A percentile compares a stretch with the other conserved stretches of the same genome.
phyloP scores from a whole-genome alignment of 805 yeast genomes.

The Millerago galiae region DNA sequence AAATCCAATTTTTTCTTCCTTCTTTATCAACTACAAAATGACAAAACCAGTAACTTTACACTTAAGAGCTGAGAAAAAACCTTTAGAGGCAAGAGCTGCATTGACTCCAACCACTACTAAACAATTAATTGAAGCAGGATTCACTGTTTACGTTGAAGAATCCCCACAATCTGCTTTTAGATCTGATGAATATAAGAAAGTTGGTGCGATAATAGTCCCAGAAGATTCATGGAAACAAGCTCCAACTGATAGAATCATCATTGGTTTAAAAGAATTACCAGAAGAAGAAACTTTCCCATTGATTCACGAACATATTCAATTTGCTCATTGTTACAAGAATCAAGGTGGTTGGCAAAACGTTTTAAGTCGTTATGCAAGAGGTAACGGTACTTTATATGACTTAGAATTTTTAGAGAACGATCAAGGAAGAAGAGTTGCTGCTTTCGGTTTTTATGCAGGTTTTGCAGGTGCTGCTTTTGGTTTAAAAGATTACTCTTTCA shows the following conservation, averaged over 20 bases:
- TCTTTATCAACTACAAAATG: conserved; percentile 8
- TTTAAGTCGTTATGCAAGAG: conserved; percentile 79
- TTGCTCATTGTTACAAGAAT: conserved; percentile 97
- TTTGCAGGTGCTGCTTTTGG: conserved; percentile 99
- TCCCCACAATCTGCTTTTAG: conserved; percentile 77
- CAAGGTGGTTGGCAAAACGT: conserved; percentile 98
- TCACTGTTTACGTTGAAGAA: conserved; percentile 82
- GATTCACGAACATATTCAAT: conserved; percentile 93
- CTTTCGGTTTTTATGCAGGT: conserved; percentile 99
- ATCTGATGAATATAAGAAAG: conserved; percentile 66
- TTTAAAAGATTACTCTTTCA: conserved; percentile 88
- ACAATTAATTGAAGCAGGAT: conserved; percentile 79
- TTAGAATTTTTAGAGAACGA: conserved; percentile 92
- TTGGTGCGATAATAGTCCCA: conserved; percentile 85
- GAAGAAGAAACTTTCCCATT: conserved; percentile 87
- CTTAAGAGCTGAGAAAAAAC: conserved; percentile 95
- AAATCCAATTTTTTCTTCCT: too few relatives aligned
- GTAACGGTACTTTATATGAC: conserved; percentile 87
- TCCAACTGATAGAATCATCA: conserved; percentile 81
- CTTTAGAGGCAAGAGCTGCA: conserved; percentile 95
- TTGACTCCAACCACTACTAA: conserved; percentile 89
- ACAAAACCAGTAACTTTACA: conserved; percentile 57
- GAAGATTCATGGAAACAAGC: conserved; percentile 91
- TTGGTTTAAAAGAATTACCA: conserved; percentile 94
- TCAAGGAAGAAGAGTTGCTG: conserved; percentile 97